Percentiles rank a stretch among this genome's conserved stretches.
These are phyloP conservation scores for Flaveria floridana DNA, from an alignment of 140 eudicot genomes.

Conservation along the genomic window DNA sequence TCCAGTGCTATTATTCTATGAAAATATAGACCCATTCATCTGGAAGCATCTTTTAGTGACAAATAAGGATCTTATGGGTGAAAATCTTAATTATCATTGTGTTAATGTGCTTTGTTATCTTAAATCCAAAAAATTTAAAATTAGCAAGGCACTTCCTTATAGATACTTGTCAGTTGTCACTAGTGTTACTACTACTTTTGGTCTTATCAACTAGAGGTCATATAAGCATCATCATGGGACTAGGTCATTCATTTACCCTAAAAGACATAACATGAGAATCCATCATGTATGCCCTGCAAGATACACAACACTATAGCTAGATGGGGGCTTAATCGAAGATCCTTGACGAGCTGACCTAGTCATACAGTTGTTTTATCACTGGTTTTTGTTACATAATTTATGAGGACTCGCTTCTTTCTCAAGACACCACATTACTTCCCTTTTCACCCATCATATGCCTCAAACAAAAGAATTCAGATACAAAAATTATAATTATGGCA, in stretches of 20 bases:
- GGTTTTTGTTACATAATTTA: background rate
- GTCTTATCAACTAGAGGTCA: background rate
- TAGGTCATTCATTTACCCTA: background rate
- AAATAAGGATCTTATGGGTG: background rate
- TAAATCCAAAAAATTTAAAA: background rate
- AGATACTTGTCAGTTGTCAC: background rate
- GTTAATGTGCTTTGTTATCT: background rate
- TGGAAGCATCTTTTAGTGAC: slow-evolving; percentile 5
- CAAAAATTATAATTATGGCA: background rate
- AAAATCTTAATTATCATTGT: slow-evolving; percentile 1
- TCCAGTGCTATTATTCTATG: background rate
- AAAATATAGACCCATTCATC: background rate
- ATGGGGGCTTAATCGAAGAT: background rate
- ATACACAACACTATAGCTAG: background rate
- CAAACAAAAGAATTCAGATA: background rate
- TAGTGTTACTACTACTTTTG: background rate
- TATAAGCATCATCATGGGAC: background rate
- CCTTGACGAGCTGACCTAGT: background rate
- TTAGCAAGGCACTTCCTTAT: background rate
- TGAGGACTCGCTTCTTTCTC: background rate
- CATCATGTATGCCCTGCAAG: background rate
- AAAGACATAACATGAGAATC: background rate
- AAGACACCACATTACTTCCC: slow-evolving; percentile 8
- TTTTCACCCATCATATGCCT: background rate
- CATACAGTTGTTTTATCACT: background rate